A percentile compares a stretch with the other conserved stretches of the same genome.
Evolutionary conservation across 306 rosid genomes (phyloP).

Genomic region (Astragalus glycyphyllos): DNA sequence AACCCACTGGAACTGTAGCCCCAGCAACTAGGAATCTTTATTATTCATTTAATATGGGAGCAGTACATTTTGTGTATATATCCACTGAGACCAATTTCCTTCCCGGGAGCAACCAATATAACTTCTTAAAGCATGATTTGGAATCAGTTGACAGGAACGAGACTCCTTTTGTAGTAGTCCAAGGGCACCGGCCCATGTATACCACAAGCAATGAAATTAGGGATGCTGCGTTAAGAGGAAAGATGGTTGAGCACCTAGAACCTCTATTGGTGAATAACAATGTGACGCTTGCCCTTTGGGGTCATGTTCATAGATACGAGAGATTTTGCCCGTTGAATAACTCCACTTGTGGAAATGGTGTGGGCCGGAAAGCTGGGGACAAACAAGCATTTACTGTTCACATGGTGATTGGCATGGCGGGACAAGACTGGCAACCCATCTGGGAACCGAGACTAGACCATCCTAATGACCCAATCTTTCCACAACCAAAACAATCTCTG

Average conservation of each 20-base stretch:
- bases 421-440: constrained; percentile 90
- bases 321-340: constrained; percentile 81
- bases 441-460: constrained; percentile 83
- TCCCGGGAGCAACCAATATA: constrained; percentile 68
- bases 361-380: constrained; percentile 45
- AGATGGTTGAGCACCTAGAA: constrained; percentile 81
- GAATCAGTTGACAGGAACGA: constrained; percentile 72
- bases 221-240: constrained; percentile 64
- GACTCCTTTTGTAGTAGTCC: constrained; percentile 81
- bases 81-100: constrained; percentile 94
- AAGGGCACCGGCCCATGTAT: constrained; percentile 96
- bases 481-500: constrained; percentile 74
- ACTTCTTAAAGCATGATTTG: constrained; percentile 79
- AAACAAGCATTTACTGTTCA: constrained; percentile 67
- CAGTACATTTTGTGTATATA: constrained; percentile 78
- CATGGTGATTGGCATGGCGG: constrained; percentile 94
- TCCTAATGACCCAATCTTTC: constrained; percentile 69
- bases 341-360: constrained; percentile 69
- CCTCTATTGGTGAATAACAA: constrained; percentile 80
- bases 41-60: constrained; percentile 86
- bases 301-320: constrained; percentile 93
- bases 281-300: constrained; percentile 89
- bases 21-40: constrained; percentile 76
- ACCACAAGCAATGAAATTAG: constrained; percentile 76
- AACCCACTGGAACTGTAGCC: constrained; percentile 69